Base-by-base conservation (phyloP, 2,329 filamentous ascomycete species). In the Macrophomina phaseolina region DNA sequence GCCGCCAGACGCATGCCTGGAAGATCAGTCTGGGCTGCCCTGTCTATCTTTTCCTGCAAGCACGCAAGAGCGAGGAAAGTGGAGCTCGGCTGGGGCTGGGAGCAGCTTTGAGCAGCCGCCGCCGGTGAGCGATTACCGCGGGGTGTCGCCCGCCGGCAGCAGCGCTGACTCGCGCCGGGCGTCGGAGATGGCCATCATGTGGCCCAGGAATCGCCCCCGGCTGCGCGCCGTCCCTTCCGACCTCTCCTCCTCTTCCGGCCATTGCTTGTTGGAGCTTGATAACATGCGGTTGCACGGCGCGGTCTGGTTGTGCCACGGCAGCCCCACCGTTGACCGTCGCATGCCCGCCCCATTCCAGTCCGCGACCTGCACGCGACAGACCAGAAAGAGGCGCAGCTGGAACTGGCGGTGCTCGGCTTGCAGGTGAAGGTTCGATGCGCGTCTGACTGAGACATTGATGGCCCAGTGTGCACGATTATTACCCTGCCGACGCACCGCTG, bases 31-130 rank as follows among this genome's bases (percentile, higher is more conserved):
- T 16, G 23, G 38, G 6, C 14, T 23, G 56, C 56, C 56, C 56
- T 61, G 56, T 61, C 56, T 61, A 61, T 61, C 56, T 32, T 61
- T 61, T 48, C 56, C 56, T 5, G 56, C 40, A 62, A 62, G 58
- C 58, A 62, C 60, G 60, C 60, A 63, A 63, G 60, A 63, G 40
- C 18, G 40, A 46, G 40, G 23, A 34, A 46, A 60, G 56, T 61
- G 56, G 56, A 48, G 28, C 55, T 40, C 32, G 11, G 55, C 30
- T 51, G 48, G 52, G 52, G 52, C n/a, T 14, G 34, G 11, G 34
- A 9, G 40, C 38, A 46, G 55, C 40, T 61, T 61, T 61, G 56
- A 46, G 56, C 40, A 61, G 30, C 32, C 11, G 7, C 18, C 11
- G 55, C 55, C 55, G 55, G 53, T 52, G 30, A 56, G 32, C 52